Conservation (phyloP, 345 rosid species). For the Trapa bicornis region DNA sequence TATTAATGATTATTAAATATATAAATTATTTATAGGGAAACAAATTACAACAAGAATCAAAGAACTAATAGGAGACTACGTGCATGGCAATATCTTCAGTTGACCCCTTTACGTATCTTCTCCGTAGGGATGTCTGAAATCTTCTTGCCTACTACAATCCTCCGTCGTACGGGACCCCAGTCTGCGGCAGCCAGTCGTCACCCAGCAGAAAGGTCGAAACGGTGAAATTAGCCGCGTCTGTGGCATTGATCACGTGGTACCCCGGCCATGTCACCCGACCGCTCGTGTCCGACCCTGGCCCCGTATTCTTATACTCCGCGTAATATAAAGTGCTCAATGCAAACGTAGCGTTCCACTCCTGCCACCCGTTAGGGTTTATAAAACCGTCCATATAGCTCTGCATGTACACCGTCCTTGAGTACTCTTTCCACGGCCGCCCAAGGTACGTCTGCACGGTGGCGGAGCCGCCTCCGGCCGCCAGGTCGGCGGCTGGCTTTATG, state of each 20-base stretch:
- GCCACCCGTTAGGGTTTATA: conserved; percentile 71
- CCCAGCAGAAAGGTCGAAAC: conserved; percentile 53
- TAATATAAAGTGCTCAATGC: conserved; percentile 62
- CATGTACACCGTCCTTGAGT: conserved; percentile 67
- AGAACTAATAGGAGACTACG: neutral
- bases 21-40: neutral
- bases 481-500: conserved; percentile 51
- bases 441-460: conserved; percentile 39
- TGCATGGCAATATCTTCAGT: too few relatives aligned
- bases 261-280: conserved; percentile 63
- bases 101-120: too few relatives aligned
- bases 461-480: conserved; percentile 27
- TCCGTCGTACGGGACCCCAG: conserved; percentile 44
- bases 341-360: conserved; percentile 44
- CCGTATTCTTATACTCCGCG: conserved; percentile 57
- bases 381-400: conserved; percentile 34
- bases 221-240: conserved; percentile 59
- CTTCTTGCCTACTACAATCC: conserved; percentile 8
- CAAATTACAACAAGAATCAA: conserved; percentile 5
- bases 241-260: conserved; percentile 39
- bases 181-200: conserved; percentile 50
- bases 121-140: too few relatives aligned
- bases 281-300: conserved; percentile 50
- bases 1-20: too few relatives aligned
- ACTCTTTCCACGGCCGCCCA: conserved; percentile 91